These are phyloP conservation scores for Sergeia podlipaevii DNA, from an alignment of 208 protist genomes.

Conservation along the genomic window DNA sequence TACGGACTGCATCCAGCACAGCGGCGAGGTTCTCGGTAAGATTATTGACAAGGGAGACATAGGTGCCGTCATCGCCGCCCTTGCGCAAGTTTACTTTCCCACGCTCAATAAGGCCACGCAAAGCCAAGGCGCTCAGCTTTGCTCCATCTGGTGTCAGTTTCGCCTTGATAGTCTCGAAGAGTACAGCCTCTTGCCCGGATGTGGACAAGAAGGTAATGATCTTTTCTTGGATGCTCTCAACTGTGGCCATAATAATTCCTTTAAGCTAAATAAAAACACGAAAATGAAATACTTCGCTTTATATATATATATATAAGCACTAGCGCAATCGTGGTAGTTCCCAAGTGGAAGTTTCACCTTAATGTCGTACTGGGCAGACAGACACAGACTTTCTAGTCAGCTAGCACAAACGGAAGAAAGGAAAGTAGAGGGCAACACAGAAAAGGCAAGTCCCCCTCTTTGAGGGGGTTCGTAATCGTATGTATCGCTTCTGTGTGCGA, in stretches of 20 bases:
- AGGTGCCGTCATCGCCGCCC: slow-evolving; percentile 29
- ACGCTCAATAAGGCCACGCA: slow-evolving; percentile 54
- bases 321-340: too few species aligned
- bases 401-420: too few species aligned
- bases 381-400: too few species aligned
- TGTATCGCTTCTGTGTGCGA: too few species aligned
- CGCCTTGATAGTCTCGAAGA: slow-evolving; percentile 36
- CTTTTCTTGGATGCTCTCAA: slow-evolving; percentile 12
- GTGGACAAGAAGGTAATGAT: slow-evolving; percentile 29
- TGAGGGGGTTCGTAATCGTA: too few species aligned
- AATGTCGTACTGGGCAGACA: too few species aligned
- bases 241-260: slow-evolving; percentile 1
- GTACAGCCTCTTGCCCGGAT: slow-evolving; percentile 35
- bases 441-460: too few species aligned
- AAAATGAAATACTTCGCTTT: neutral
- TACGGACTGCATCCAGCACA: slow-evolving; percentile 63
- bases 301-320: too few species aligned
- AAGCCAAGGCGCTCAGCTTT: slow-evolving; percentile 23
- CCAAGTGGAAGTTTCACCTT: too few species aligned
- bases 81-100: slow-evolving; percentile 43
- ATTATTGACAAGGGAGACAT: slow-evolving; percentile 48
- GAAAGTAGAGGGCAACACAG: too few species aligned
- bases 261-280: neutral
- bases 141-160: slow-evolving; percentile 33
- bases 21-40: slow-evolving; percentile 54